phyloP scores from a whole-genome alignment of 2,329 filamentous ascomycete species.

The Colletotrichum liriopes region DNA sequence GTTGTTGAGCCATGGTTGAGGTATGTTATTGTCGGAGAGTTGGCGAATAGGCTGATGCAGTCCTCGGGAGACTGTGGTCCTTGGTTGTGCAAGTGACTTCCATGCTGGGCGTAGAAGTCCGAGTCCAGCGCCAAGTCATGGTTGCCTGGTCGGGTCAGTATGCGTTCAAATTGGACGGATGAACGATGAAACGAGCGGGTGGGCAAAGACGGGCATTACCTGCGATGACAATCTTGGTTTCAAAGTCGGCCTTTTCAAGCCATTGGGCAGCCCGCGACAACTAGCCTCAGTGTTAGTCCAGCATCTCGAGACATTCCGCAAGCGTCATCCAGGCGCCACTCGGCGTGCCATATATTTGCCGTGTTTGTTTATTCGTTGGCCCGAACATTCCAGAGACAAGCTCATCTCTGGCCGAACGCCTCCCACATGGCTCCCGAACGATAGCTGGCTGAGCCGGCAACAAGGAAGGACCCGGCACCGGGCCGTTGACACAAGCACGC shows the following conservation, averaged over 20 bases:
- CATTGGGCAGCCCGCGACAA: slow-evolving; percentile 75
- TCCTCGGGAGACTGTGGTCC: slow-evolving; percentile 65
- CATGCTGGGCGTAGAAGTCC: slow-evolving; percentile 71
- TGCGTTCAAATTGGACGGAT: neutral
- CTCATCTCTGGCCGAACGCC: slow-evolving; percentile 21
- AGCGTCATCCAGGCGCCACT: neutral
- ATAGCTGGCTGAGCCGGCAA: neutral
- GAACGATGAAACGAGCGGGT: neutral
- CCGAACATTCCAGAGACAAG: slow-evolving; percentile 25
- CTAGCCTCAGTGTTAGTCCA: slow-evolving; percentile 45
- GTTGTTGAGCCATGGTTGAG: slow-evolving; percentile 71
- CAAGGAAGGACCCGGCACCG: slow-evolving; percentile 16
- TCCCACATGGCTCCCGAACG: slow-evolving; percentile 22
- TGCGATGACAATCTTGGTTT: slow-evolving; percentile 79
- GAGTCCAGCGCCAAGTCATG: slow-evolving; percentile 81
- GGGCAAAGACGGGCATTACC: slow-evolving; percentile 59
- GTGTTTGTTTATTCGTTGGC: slow-evolving; percentile 11
- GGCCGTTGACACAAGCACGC: neutral
- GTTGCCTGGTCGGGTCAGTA: slow-evolving; percentile 70
- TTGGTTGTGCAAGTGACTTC: slow-evolving; percentile 70
- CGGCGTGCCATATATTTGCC: neutral
- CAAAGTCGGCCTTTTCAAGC: slow-evolving; percentile 78
- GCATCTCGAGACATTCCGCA: neutral
- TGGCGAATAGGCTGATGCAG: slow-evolving; percentile 70
- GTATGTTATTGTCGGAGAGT: slow-evolving; percentile 73